Evolutionary conservation across 2,329 filamentous ascomycete genomes (phyloP), one percentile per base, ranked within the genome.

Genomic region (Parascedosporium putredinis): DNA sequence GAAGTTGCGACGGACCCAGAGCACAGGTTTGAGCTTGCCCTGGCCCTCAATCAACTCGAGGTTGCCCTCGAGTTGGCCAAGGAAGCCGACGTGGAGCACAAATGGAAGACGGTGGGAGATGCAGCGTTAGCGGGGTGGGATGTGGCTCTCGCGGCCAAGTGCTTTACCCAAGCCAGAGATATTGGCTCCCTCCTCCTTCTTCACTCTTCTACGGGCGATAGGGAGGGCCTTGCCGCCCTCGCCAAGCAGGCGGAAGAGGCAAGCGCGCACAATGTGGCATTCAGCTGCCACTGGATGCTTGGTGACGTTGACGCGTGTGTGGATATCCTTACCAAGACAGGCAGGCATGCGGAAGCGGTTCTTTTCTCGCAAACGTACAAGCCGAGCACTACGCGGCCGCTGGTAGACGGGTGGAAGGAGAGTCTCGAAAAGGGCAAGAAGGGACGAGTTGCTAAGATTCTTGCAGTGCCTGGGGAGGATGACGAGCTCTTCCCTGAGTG

Each of bases 21-120:
- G 68, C 93, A 98, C 70, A 93, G 94, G 63, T 97, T 98, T 60
- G 93, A 98, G 53, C 78, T 98, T 20, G 85, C 93, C 0, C 74
- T 98, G 27, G 78, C 81, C 3, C 75, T 98, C 40, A 88, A 84
- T 59, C 85, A 93, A 55, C 79, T 97, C 12, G 79, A 90, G 36
- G 86, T 91, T 60, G 91, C 91, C 1, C 76, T 95, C 3, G 83
- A 89, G 53, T 81, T 97, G 47, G 91, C 93, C 5, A 78, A 83
- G 36, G 76, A 86, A 64, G 86, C 88, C 9, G 85, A 96, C 55
- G 86, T 83, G 1, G 93, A 97, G 64, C 91, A 97, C 70, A 95
- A 95, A 69, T 98, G 93, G 93, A 97, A 97, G 76, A 90, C 82
- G 3, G 88, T 98, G 4, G 93, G 93, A 53, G 93, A 98, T 59